Base-by-base conservation (phyloP, 2,329 filamentous ascomycete species). In the Hortaea werneckii region DNA sequence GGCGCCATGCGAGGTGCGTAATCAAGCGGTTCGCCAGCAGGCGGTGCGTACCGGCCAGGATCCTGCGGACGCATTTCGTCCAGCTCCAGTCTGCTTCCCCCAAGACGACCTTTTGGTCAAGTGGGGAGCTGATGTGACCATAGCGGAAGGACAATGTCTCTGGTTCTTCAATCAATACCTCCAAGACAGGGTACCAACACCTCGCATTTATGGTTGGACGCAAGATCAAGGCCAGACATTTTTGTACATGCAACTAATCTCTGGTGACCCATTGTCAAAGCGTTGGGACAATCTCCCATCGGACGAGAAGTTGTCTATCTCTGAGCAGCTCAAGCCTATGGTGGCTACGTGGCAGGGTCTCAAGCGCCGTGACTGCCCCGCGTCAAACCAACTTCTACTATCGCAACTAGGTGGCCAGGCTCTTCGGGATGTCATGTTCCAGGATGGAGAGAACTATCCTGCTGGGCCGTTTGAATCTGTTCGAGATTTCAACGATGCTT, bases 231-330 rank as follows among this genome's bases (percentile, higher is more conserved):
- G 43, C 27, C 26, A 32, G 37, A 45, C 20, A 3, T 45, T 45
- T 29, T 41, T 45, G 10, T 45, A 45, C 28, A 45, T 45, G 43
- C 30, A 32, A 41, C 43, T 45, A 8, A 29, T 45, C 29, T 10
- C 20, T 10, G 43, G 37, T n/a, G 10, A 12, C 7, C 39, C 43
- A 6, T 20, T 45, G 5, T 32, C n/a, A 41, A 27, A 45, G 43
- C 30, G 30, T 20, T 45, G 43, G 43, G 11, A 35, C 3, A 20
- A 13, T 29, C 43, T 45, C 12, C 5, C 37, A 7, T 35, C 39
- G 34, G 37, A 10, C 12, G 43, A 45, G 8, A 45, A 45, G 37
- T 4, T 8, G 12, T 11, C 27, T 6, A n/a, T 45, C 8, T 8
- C 13, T 45, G 43, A 12, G 4, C 11, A 34, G 28, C 43, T 45